Conservation (phyloP, 768 basidiomycete species). For the Termitomyces bulborhizus region DNA sequence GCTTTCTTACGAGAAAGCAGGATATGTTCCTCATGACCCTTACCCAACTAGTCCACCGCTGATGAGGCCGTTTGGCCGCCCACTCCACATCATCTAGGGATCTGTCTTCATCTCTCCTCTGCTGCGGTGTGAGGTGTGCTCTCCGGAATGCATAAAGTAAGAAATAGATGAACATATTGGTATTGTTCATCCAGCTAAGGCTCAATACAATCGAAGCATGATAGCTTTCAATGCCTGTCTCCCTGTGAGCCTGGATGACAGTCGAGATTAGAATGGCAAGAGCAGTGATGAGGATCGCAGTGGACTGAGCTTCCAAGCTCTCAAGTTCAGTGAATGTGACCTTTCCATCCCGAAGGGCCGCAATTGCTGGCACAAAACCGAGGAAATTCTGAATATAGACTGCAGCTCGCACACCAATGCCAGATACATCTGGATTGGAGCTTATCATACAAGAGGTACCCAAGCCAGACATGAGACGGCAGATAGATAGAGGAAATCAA, state of each 20-base stretch:
- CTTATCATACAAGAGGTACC: not conserved
- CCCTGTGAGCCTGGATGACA: conserved; percentile 15
- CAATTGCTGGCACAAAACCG: conserved; percentile 16
- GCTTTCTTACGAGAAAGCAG: not conserved
- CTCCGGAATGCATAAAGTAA: not conserved
- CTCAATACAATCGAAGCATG: conserved; percentile 7
- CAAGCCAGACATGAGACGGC: not conserved
- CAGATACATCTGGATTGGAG: not conserved
- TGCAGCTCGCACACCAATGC: not conserved
- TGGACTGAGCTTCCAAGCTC: conserved; percentile 2
- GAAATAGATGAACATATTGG: not conserved
- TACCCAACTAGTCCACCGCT: not conserved
- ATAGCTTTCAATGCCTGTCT: not conserved
- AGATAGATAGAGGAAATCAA: too few species aligned
- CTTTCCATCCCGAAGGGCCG: conserved; percentile 14
- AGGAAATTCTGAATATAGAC: conserved; percentile 21
- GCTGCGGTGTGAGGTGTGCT: not conserved
- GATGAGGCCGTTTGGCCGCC: not conserved
- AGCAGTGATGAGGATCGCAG: not conserved
- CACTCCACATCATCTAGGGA: not conserved
- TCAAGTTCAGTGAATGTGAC: conserved; percentile 16
- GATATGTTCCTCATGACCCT: not conserved
- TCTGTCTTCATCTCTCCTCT: not conserved
- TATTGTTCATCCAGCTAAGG: conserved; percentile 5
- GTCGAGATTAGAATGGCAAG: conserved; percentile 21